Percentiles rank a stretch among this genome's conserved stretches.
Evolutionary conservation across 2,329 filamentous ascomycete species (phyloP).

Genomic region (Phialophora macrospora): DNA sequence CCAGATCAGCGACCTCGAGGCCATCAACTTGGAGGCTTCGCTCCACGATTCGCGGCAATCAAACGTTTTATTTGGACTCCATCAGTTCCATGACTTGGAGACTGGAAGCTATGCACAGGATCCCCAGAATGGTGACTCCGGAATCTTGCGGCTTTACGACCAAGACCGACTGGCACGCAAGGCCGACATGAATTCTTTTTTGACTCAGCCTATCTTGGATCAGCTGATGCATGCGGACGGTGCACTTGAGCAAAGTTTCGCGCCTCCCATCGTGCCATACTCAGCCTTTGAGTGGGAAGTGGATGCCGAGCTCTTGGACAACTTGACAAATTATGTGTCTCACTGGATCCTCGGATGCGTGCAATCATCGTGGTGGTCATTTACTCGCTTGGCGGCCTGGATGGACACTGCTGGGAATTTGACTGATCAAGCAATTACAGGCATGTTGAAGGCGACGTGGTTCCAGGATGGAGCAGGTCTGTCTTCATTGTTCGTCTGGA

Average conservation of each 20-base stretch:
- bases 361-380: neutral
- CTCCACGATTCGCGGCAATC: neutral
- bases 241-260: neutral
- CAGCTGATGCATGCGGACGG: neutral
- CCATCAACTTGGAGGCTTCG: neutral
- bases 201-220: neutral
- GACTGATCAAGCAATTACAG: neutral
- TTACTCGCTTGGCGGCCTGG: neutral
- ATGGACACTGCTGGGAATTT: neutral
- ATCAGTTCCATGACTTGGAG: neutral
- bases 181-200: neutral
- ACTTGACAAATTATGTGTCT: neutral
- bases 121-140: neutral
- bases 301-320: neutral
- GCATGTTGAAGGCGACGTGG: neutral
- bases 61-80: neutral
- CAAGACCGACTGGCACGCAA: neutral
- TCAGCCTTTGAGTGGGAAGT: neutral
- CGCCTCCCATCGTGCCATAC: neutral
- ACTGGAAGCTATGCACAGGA: neutral
- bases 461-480: neutral
- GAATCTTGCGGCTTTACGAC: neutral
- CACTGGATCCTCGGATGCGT: neutral
- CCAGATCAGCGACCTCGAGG: neutral
- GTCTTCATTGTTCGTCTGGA: neutral